These are phyloP conservation scores for Colletotrichum horii DNA, from an alignment of 2,329 filamentous ascomycete species.

Conservation along the genomic window DNA sequence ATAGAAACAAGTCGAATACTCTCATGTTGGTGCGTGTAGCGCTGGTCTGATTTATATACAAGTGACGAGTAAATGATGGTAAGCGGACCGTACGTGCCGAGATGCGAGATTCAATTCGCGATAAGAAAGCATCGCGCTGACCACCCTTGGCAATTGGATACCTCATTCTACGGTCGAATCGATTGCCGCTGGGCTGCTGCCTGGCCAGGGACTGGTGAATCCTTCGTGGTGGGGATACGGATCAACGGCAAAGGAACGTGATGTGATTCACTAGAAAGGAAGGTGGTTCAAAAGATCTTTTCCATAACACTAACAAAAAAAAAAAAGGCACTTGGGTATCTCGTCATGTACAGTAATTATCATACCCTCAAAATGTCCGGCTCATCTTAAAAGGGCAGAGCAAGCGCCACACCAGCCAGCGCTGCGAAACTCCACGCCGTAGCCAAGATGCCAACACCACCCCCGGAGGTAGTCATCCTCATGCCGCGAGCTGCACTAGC, in stretches of 20 bases:
- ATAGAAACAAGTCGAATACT: rapidly evolving
- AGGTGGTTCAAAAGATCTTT: not conserved
- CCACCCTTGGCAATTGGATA: rapidly evolving
- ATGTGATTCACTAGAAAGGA: no score
- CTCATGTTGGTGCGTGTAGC: no score
- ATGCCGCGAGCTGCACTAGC: not conserved
- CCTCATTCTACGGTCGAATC: rapidly evolving
- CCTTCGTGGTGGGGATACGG: not conserved
- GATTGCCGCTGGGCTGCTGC: rapidly evolving
- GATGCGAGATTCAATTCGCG: not conserved
- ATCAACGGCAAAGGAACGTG: rapidly evolving
- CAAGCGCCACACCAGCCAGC: not conserved
- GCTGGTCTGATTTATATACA: no score
- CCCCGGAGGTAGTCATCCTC: not conserved
- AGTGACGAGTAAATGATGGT: no score
- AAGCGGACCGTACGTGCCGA: not conserved
- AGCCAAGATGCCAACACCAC: not conserved
- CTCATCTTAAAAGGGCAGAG: not conserved
- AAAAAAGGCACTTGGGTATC: not conserved
- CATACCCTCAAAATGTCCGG: not conserved
- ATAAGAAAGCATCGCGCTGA: not conserved
- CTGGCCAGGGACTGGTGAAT: not conserved
- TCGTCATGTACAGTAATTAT: not conserved
- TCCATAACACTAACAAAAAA: not conserved
- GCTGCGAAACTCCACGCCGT: not conserved